These are phyloP conservation scores for Tephrocybe sp. DNA, from an alignment of 768 basidiomycete species.

Conservation along the genomic window DNA sequence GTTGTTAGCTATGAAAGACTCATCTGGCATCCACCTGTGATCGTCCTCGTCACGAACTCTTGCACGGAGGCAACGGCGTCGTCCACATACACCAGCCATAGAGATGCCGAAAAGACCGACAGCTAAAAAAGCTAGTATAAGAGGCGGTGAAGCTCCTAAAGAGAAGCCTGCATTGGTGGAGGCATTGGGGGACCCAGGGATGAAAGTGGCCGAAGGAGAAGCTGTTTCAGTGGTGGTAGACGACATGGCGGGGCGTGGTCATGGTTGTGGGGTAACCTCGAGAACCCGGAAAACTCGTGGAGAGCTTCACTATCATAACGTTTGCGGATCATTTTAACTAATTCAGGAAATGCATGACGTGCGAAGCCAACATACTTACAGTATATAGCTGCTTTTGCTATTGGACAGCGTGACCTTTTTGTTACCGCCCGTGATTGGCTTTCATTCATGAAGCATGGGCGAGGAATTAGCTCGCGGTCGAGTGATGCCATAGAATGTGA, in stretches of 20 bases:
- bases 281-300: too few species aligned
- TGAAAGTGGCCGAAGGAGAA: background rate
- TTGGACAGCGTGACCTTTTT: too few species aligned
- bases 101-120: conserved; percentile 51
- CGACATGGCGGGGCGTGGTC: conserved; percentile 7
- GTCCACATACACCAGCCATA: conserved; percentile 47
- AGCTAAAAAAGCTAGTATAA: conserved; percentile 60
- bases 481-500: too few species aligned
- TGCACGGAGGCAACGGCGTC: conserved; percentile 30
- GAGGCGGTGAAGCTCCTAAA: conserved; percentile 43
- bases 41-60: background rate
- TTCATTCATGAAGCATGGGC: too few species aligned
- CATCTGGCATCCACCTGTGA: background rate
- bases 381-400: too few species aligned
- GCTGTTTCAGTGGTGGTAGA: background rate
- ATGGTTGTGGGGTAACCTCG: conserved; percentile 6
- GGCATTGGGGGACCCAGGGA: background rate
- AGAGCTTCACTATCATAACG: too few species aligned
- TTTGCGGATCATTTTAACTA: too few species aligned
- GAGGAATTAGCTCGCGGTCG: too few species aligned
- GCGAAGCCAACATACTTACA: too few species aligned
- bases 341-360: too few species aligned
- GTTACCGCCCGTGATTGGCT: too few species aligned
- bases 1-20: background rate
- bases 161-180: conserved; percentile 4